Conservation (phyloP, 768 basidiomycete genomes). For the Panus rudis region DNA sequence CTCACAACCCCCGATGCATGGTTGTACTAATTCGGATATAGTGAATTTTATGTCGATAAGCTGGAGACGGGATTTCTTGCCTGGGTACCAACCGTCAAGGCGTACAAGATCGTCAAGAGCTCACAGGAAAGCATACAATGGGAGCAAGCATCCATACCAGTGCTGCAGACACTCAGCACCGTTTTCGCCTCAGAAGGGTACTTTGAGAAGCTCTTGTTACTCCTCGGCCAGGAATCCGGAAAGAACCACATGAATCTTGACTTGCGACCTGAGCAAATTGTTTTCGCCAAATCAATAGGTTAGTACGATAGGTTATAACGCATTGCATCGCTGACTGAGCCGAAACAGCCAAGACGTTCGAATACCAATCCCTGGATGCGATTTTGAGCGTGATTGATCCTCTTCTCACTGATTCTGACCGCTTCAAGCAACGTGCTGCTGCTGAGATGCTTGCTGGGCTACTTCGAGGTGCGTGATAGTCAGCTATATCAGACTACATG, state of each 20-base stretch:
- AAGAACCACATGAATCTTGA: constrained; percentile 46
- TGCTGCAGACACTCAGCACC: constrained; percentile 45
- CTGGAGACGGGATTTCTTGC: constrained; percentile 70
- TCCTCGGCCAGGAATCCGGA: constrained; percentile 81
- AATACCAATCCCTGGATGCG: constrained; percentile 41
- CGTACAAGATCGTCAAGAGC: constrained; percentile 38
- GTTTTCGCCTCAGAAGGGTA: constrained; percentile 44
- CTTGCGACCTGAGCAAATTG: constrained; percentile 45
- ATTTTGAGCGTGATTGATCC: constrained; percentile 53
- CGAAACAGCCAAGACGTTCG: constrained; percentile 65
- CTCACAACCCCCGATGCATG: too few species aligned
- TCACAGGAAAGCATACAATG: constrained; percentile 38
- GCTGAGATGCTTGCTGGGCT: constrained; percentile 70
- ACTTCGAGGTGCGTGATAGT: constrained; percentile 49
- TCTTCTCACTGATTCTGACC: constrained; percentile 57
- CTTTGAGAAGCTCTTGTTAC: constrained; percentile 49
- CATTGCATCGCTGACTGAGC: constrained; percentile 4
- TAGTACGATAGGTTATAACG: constrained; percentile 12
- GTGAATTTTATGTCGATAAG: constrained; percentile 62
- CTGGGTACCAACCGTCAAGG: constrained; percentile 62
- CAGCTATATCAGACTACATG: background rate
- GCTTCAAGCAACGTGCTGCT: constrained; percentile 81
- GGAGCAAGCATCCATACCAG: constrained; percentile 45
- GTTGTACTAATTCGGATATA: too few species aligned
- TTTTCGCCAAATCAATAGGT: constrained; percentile 46